Percentiles rank a stretch among this genome's conserved stretches.
These are phyloP conservation scores for Fusarium sp. DNA, from an alignment of 2,329 filamentous ascomycete genomes.

Conservation along the genomic window DNA sequence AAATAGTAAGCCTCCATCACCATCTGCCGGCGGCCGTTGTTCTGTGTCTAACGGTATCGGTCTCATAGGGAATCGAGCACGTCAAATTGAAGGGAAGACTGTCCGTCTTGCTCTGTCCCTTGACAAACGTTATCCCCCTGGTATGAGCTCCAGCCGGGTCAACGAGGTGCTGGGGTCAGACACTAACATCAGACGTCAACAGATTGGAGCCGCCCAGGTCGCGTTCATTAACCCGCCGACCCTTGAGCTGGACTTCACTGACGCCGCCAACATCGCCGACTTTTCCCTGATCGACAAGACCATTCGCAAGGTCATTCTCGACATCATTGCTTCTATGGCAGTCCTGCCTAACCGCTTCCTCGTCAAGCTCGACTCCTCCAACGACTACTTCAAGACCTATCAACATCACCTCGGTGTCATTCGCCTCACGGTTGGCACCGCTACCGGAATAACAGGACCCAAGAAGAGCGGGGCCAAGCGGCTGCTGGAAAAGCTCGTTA, in stretches of 20 bases:
- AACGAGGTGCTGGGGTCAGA: background rate
- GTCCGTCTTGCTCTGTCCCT: conserved; percentile 41
- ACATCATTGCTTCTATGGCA: conserved; percentile 46
- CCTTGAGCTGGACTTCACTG: conserved; percentile 47
- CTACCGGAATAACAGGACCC: conserved; percentile 40
- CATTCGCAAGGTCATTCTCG: conserved; percentile 45
- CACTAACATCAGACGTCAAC: background rate
- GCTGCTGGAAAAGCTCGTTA: conserved; percentile 42
- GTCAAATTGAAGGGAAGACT: conserved; percentile 45
- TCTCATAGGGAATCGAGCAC: conserved; percentile 43
- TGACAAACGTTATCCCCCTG: conserved; percentile 45
- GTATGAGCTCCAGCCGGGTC: conserved; percentile 20
- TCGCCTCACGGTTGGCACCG: conserved; percentile 42
- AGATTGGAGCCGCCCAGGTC: conserved; percentile 48
- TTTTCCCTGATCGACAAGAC: conserved; percentile 43
- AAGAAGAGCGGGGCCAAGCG: conserved; percentile 46
- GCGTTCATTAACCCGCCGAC: conserved; percentile 47
- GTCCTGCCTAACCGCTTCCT: conserved; percentile 49
- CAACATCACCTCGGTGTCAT: conserved; percentile 45
- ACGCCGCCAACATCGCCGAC: conserved; percentile 47
- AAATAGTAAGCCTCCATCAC: conserved; percentile 33
- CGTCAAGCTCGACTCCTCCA: conserved; percentile 45
- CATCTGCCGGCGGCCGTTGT: background rate
- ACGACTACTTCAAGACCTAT: conserved; percentile 50
- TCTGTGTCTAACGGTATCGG: background rate